Evolutionary conservation across 768 basidiomycete species (phyloP).

Genomic region (Neoboletus brunneissimus): DNA sequence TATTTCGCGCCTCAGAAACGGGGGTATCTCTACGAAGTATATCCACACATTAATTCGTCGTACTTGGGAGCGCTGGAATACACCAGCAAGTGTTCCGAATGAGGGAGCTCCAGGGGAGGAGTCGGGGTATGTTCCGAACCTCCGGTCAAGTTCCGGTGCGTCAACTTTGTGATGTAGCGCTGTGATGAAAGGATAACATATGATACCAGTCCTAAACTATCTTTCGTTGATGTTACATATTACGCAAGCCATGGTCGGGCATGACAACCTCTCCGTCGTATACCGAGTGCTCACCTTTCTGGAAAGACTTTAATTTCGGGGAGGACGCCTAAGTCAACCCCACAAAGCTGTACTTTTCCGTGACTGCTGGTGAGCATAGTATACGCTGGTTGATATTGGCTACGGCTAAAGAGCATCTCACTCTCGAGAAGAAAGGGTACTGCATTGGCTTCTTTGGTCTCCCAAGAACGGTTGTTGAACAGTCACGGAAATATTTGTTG

Average conservation of each 20-base stretch:
- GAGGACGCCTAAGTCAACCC: slow-evolving; percentile 7
- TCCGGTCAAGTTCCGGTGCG: background rate
- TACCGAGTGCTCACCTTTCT: background rate
- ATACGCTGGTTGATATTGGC: background rate
- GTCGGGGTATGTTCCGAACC: background rate
- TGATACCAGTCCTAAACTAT: slow-evolving; percentile 4
- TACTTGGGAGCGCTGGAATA: background rate
- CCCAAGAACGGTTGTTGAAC: slow-evolving; percentile 10
- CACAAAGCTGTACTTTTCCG: slow-evolving; percentile 7
- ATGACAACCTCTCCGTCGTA: background rate
- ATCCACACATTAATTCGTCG: background rate
- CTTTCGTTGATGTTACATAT: slow-evolving; percentile 10
- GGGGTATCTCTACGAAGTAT: background rate
- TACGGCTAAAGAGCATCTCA: slow-evolving; percentile 4
- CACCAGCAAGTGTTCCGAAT: background rate
- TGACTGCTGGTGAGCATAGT: slow-evolving; percentile 12
- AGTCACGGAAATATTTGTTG: background rate
- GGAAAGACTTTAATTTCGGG: slow-evolving; percentile 5
- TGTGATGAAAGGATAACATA: slow-evolving; percentile 8
- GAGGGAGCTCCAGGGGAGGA: background rate
- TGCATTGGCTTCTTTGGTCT: slow-evolving; percentile 6
- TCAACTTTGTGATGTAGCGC: background rate
- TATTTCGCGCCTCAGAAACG: background rate
- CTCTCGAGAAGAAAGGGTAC: slow-evolving; percentile 6
- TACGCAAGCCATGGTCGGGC: slow-evolving; percentile 7